Base-by-base conservation (phyloP, 345 rosid genomes). In the Reutealis trisperma region DNA sequence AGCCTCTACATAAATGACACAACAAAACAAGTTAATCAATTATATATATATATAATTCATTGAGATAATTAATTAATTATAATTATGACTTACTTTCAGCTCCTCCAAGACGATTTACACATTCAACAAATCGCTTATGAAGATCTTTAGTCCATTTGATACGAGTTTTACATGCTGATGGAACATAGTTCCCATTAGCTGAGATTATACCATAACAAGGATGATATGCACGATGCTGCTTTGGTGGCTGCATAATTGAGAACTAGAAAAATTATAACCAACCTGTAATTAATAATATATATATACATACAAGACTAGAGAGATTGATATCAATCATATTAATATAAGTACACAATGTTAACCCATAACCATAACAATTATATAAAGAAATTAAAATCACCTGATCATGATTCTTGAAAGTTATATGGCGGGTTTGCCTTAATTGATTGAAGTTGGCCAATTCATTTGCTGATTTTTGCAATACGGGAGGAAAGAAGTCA, bases 61-160 rank as follows among this genome's bases (percentile, higher is more conserved):
- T 52, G 19, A 52, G 57, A 52, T 52, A 13, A 52, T 52, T 15
- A 13, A 52, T 52, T 52, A 5, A 54, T 4, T 18, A 13, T 3
- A 12, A 8, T 52, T 22, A 37, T 59, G 13, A 59, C 72, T 71
- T 67, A 78, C 88, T 85, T 49, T 80, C 79, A 52, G 79, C 76
- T 41, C 84, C 85, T 32, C 85, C 82, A 25, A 78, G 82, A 60
- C 15, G 70, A 75, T 80, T 52, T 24, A 83, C 84, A n/a, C 82
- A 73, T 54, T 77, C 79, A 24, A 77, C 84, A n/a, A 85, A 85
- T 51, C 80, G 79, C 44, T 55, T 72, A 70, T 85, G 84, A 74
- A 83, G 82, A 75, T 82, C 80, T 34, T 51, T 74, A 32, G 78
- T 82, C 87, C 87, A 85, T 77, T 69, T 80, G 63, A 82, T 75